A percentile compares a stretch with the other conserved stretches of the same genome.
Conservation (phyloP, 2,329 filamentous ascomycete species). For the Rosellinia necatrix region DNA sequence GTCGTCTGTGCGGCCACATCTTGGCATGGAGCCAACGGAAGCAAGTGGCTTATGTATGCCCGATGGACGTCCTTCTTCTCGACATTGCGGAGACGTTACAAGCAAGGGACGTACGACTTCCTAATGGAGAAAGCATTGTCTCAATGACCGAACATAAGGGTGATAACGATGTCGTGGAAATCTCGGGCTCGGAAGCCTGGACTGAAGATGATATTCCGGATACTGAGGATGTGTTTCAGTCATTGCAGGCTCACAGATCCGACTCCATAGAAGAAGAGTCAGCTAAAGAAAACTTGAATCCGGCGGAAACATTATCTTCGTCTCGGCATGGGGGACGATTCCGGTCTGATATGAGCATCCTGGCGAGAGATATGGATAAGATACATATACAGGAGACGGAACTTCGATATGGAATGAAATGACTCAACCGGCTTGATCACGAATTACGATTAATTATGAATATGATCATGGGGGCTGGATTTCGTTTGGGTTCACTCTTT, state of each 20-base stretch:
- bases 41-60: slow-evolving; percentile 86
- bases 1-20: slow-evolving; percentile 85
- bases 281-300: slow-evolving; percentile 12
- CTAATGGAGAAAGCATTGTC: slow-evolving; percentile 58
- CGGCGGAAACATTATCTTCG: slow-evolving; percentile 4
- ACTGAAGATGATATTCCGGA: slow-evolving; percentile 34
- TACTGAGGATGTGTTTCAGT: slow-evolving; percentile 13
- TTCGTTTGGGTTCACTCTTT: background rate
- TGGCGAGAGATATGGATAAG: slow-evolving; percentile 37
- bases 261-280: background rate
- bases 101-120: slow-evolving; percentile 71
- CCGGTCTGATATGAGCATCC: slow-evolving; percentile 16
- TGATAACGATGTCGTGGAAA: slow-evolving; percentile 39
- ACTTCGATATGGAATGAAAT: slow-evolving; percentile 18
- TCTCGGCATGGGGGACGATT: slow-evolving; percentile 13
- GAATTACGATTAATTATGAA: slow-evolving; percentile 8
- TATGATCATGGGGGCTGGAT: background rate
- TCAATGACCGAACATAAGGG: slow-evolving; percentile 35
- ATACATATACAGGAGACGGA: slow-evolving; percentile 31
- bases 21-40: slow-evolving; percentile 84
- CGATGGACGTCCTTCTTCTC: slow-evolving; percentile 86
- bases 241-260: background rate
- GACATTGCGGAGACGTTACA: slow-evolving; percentile 83
- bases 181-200: slow-evolving; percentile 31
- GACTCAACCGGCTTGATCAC: background rate